Evolutionary conservation across 2,329 filamentous ascomycete genomes (phyloP), one percentile per base, ranked within the genome.

Genomic region (Monosporascus sp.): DNA sequence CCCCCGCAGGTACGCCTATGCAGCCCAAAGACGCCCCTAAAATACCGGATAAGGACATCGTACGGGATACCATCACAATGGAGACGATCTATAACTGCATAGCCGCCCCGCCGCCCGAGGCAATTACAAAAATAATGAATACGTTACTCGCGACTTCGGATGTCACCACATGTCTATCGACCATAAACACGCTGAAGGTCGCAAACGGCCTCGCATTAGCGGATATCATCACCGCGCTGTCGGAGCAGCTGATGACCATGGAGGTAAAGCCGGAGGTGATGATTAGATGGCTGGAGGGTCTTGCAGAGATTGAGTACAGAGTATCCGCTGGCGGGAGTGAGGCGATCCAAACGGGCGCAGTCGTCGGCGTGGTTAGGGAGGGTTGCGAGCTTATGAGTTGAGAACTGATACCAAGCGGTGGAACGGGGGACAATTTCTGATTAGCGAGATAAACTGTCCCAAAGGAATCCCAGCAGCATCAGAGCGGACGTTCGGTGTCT

Each of bases 61-160:
- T 87, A 52, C 81, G 90, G 41, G 93, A 97, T 31, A 78, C 62
- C 55, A 82, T 90, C 61, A 96, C 97, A 60, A 96, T 89, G 37
- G 88, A 96, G 68, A 90, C 89, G 7, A 97, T 99, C 66, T 99
- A 97, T 77, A 92, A 91, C 71, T 99, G 94, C 72, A 96, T 99
- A 67, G 94, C 94, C 8, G 93, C 93, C 2, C 94, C 94, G 4
- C 92, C 95, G 61, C 94, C 94, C 1, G 84, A 87, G 24, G 93
- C 96, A 63, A 90, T 97, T 65, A 80, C 83, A 60, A 84, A 88
- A 62, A 97, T 99, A 51, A 79, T 92, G 60, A 81, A 87, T 60
- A 96, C 90, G 0, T 79, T 99, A 35, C 81, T 97, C 27, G 85
- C 82, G 51, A 97, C 89, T 2, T 82, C 85, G 51, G 93, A 99